Conservation (phyloP, 148 eudicot species). For the Fagopyrum homotropicum region DNA sequence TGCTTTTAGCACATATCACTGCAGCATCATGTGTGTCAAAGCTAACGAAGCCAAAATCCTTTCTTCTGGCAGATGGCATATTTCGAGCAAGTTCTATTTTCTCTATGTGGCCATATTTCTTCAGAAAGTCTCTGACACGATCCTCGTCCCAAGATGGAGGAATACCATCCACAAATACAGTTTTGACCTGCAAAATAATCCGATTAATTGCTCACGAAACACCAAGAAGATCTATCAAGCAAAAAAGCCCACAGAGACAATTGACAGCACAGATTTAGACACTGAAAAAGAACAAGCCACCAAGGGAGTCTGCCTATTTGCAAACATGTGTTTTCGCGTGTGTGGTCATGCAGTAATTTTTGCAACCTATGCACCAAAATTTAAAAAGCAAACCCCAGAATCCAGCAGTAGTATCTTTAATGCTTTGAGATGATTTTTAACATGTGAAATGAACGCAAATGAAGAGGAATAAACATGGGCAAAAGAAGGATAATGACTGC, state of each 20-base stretch:
- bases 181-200: slow-evolving; percentile 59
- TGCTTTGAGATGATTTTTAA: not conserved
- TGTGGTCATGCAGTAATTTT: no score
- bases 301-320: no score
- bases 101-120: slow-evolving; percentile 64
- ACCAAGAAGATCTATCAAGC: no score
- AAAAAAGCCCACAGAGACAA: no score
- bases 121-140: slow-evolving; percentile 63
- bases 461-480: not conserved
- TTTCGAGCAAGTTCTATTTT: slow-evolving; percentile 97
- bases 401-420: not conserved
- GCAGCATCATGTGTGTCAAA: slow-evolving; percentile 93
- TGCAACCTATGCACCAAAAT: no score
- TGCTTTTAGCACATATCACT: slow-evolving; percentile 77
- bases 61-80: slow-evolving; percentile 97
- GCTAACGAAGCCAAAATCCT: slow-evolving; percentile 91
- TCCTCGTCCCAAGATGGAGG: slow-evolving; percentile 96
- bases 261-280: no score
- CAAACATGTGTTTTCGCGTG: no score
- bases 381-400: not conserved
- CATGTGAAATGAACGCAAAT: not conserved
- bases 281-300: no score
- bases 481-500: not conserved
- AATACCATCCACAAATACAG: slow-evolving; percentile 89
- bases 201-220: no score